Evolutionary conservation across 768 basidiomycete genomes (phyloP).

Genomic region (Auriscalpium microsporum): DNA sequence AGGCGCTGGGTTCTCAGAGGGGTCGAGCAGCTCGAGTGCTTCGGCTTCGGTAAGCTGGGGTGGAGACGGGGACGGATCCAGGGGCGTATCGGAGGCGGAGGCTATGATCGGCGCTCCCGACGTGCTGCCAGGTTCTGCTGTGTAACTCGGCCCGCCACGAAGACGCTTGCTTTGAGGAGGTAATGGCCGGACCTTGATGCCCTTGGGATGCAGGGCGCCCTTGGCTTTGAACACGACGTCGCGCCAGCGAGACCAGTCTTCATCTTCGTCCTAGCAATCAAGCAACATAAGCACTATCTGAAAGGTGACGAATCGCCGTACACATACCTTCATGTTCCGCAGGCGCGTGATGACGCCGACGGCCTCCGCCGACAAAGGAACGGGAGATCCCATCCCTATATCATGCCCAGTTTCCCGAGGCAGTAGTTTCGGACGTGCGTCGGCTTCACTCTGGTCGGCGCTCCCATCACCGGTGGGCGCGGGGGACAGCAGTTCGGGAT

Average conservation of each 20-base stretch:
- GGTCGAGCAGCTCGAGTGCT: conserved; percentile 28
- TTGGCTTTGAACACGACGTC: conserved; percentile 79
- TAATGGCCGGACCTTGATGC: conserved; percentile 35
- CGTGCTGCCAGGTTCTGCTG: not conserved
- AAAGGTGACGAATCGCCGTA: not conserved
- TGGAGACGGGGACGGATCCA: not conserved
- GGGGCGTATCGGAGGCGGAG: not conserved
- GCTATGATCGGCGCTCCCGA: not conserved
- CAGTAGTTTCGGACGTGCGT: conserved; percentile 36
- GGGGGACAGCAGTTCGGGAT: not conserved
- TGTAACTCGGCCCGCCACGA: conserved; percentile 42
- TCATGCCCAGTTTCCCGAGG: conserved; percentile 83
- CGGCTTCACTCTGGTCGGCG: not conserved
- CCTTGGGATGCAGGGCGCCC: conserved; percentile 38
- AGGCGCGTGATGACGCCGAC: conserved; percentile 70
- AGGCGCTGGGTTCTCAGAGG: conserved; percentile 3
- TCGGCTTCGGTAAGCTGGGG: conserved; percentile 41
- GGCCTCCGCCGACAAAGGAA: conserved; percentile 68
- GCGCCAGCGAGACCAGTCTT: conserved; percentile 85
- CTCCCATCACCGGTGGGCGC: not conserved
- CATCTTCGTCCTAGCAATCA: conserved; percentile 61
- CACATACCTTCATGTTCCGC: conserved; percentile 70
- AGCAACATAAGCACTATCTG: not conserved
- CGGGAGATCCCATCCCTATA: conserved; percentile 82
- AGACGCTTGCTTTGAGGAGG: conserved; percentile 55